These are phyloP conservation scores for Sonneratia alba DNA, from an alignment of 345 rosid genomes.

Conservation along the genomic window DNA sequence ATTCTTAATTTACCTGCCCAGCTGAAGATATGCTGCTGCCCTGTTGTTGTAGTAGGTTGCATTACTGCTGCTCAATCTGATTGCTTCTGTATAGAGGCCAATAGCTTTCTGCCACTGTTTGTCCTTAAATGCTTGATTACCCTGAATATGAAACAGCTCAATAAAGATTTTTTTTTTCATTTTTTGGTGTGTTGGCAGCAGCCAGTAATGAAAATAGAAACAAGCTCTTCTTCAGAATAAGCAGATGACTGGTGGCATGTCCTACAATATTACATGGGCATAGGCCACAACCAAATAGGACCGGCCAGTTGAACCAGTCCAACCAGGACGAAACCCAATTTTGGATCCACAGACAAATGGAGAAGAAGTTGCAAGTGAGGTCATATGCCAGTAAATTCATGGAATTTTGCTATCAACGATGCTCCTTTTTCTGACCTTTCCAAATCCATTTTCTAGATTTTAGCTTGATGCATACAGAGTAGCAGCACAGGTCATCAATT, in stretches of 20 bases:
- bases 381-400: no score
- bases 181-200: no score
- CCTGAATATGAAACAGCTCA: slow-evolving; percentile 28
- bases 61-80: slow-evolving; percentile 59
- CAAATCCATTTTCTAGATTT: no score
- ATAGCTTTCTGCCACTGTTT: slow-evolving; percentile 79
- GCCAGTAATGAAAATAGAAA: background rate
- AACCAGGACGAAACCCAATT: no score
- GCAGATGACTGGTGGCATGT: no score
- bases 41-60: slow-evolving; percentile 92
- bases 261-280: background rate
- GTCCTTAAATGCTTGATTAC: slow-evolving; percentile 89
- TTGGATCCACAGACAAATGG: no score
- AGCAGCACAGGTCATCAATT: no score
- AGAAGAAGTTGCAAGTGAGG: no score
- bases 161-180: background rate
- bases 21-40: slow-evolving; percentile 90
- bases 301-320: background rate
- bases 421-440: no score
- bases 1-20: slow-evolving; percentile 38
- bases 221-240: background rate
- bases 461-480: no score
- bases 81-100: slow-evolving; percentile 74
- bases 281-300: background rate
- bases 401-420: no score